These are phyloP conservation scores for Lojkania enalia DNA, from an alignment of 2,329 filamentous ascomycete species.

Conservation along the genomic window DNA sequence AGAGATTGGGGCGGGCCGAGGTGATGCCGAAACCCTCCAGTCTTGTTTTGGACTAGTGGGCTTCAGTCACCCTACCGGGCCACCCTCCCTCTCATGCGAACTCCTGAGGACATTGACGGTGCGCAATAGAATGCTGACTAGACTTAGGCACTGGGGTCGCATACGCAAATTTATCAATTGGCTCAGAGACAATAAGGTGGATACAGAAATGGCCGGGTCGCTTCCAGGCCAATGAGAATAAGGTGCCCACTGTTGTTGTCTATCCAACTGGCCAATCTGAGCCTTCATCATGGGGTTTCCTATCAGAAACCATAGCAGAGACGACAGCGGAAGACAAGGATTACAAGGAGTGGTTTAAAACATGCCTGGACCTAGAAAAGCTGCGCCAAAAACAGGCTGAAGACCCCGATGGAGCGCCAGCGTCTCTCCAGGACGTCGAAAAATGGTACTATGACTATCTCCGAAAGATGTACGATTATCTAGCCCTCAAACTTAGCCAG, in stretches of 20 bases:
- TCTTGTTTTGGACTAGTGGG: too few relatives aligned
- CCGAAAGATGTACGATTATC: slow-evolving; percentile 53
- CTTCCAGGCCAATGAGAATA: slow-evolving; percentile 58
- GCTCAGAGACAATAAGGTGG: slow-evolving; percentile 36
- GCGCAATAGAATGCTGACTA: background rate
- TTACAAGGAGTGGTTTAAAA: slow-evolving; percentile 56
- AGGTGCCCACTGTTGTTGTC: slow-evolving; percentile 57
- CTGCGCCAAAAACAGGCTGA: slow-evolving; percentile 49
- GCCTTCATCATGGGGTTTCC: slow-evolving; percentile 57
- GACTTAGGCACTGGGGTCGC: slow-evolving; percentile 41
- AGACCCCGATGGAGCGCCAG: slow-evolving; percentile 50
- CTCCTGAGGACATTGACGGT: background rate
- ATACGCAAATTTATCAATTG: slow-evolving; percentile 43
- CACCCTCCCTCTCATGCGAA: background rate
- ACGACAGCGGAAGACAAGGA: slow-evolving; percentile 49
- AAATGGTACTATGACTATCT: slow-evolving; percentile 57
- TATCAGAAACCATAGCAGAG: slow-evolving; percentile 48
- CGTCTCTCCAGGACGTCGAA: slow-evolving; percentile 49
- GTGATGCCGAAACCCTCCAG: too few relatives aligned
- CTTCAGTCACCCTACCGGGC: background rate
- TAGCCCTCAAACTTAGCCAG: slow-evolving; percentile 44
- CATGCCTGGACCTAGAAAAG: slow-evolving; percentile 55
- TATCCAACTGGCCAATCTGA: slow-evolving; percentile 48
- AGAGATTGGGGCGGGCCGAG: background rate
- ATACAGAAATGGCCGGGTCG: slow-evolving; percentile 59